Evolutionary conservation across 1,139 yeast genomes (phyloP).

Genomic region (Debaryomyces robertsiae): DNA sequence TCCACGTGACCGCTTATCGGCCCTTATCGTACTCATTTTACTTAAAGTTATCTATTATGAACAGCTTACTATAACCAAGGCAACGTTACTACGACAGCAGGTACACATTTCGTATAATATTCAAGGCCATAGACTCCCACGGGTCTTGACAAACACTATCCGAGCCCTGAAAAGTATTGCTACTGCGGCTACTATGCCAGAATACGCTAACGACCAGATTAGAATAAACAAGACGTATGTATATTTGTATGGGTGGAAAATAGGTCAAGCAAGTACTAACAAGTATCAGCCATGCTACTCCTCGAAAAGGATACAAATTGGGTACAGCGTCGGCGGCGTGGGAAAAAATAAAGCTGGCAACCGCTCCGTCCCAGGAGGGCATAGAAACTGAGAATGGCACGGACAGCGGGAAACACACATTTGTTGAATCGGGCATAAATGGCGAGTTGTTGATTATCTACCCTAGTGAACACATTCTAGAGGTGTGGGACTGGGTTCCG

Average conservation of each 20-base stretch:
- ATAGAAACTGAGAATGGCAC: conserved; percentile 1
- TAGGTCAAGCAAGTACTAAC: conserved; percentile 6
- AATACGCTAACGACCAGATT: conserved; percentile 19
- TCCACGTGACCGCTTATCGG: background rate
- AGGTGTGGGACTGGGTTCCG: conserved; percentile 57
- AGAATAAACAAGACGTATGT: conserved; percentile 24
- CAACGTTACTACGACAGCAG: no score
- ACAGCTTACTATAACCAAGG: no score
- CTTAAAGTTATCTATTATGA: no score
- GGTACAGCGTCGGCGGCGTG: conserved; percentile 50
- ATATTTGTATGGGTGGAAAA: background rate
- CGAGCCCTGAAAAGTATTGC: background rate
- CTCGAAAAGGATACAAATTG: conserved; percentile 37
- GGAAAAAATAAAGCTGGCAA: conserved; percentile 45
- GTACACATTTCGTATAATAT: no score
- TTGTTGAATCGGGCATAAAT: conserved; percentile 41
- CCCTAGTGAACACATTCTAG: conserved; percentile 30
- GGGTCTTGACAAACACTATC: background rate
- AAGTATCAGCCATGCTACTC: conserved; percentile 20
- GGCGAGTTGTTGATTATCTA: conserved; percentile 50
- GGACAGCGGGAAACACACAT: conserved; percentile 4
- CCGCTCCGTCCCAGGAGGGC: conserved; percentile 17
- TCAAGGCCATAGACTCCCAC: background rate
- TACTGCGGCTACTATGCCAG: conserved; percentile 7
- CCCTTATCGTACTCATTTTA: background rate